These are phyloP conservation scores for Malassezia arunalokei DNA, from an alignment of 1,284 basidiomycete genomes.

Conservation along the genomic window DNA sequence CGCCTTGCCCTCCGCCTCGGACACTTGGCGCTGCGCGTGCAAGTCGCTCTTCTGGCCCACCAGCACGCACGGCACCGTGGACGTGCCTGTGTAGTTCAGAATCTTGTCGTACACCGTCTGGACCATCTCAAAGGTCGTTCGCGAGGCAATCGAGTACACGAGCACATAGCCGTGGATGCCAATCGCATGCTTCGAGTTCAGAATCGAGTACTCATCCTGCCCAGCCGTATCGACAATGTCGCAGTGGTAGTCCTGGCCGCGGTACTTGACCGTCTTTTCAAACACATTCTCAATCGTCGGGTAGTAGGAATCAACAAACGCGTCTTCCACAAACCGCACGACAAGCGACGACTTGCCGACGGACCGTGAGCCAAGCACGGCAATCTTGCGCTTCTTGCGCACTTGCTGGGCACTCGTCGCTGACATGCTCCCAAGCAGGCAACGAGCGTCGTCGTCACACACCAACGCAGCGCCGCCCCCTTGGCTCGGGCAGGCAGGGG, in stretches of 20 bases:
- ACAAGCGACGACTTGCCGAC: constrained; percentile 58
- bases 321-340: constrained; percentile 45
- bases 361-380: constrained; percentile 42
- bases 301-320: constrained; percentile 67
- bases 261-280: constrained; percentile 69
- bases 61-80: constrained; percentile 83
- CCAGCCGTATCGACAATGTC: constrained; percentile 99
- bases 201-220: constrained; percentile 73
- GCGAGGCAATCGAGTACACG: constrained; percentile 86
- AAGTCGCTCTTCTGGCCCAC: constrained; percentile 92
- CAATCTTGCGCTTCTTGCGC: constrained; percentile 43
- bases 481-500: no score
- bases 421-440: neutral
- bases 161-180: constrained; percentile 74
- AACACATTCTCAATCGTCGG: constrained; percentile 88
- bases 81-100: constrained; percentile 77
- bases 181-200: constrained; percentile 68
- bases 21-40: constrained; percentile 52
- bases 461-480: no score
- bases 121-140: constrained; percentile 90
- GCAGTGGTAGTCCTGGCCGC: constrained; percentile 75
- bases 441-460: no score
- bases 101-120: constrained; percentile 96
- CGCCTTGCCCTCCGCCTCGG: constrained; percentile 41
- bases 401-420: constrained; percentile 14